A percentile compares a stretch with the other conserved stretches of the same genome.
These are phyloP conservation scores for Ichthyophthirius multifiliis DNA, from an alignment of 169 alveolate genomes.

Conservation along the genomic window DNA sequence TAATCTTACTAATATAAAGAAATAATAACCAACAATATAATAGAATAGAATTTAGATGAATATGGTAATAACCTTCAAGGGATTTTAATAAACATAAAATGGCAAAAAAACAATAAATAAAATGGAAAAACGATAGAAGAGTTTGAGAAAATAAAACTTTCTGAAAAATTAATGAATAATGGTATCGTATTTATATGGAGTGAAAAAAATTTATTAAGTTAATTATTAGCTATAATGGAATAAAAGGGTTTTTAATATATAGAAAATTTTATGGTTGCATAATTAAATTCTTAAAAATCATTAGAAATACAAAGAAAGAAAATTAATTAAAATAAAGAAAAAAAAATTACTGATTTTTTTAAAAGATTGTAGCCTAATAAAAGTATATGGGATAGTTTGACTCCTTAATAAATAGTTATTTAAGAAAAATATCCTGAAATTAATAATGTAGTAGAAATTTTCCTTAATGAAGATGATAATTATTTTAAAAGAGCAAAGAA, in stretches of 20 bases:
- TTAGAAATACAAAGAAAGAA: conserved; percentile 3
- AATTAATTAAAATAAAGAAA: not conserved
- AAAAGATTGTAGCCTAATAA: conserved; percentile 6
- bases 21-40: not conserved
- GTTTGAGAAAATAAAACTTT: conserved; percentile 3
- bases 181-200: conserved; percentile 59
- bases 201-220: conserved; percentile 48
- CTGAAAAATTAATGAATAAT: conserved; percentile 24
- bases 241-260: conserved; percentile 49
- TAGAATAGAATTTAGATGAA: not conserved
- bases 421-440: conserved; percentile 10
- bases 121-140: conserved; percentile 30
- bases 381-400: not conserved
- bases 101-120: not conserved
- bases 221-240: conserved; percentile 42
- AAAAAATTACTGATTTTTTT: conserved; percentile 30
- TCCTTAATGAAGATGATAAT: conserved; percentile 32
- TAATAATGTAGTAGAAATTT: conserved; percentile 50
- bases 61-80: not conserved
- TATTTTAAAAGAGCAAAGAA: conserved; percentile 52
- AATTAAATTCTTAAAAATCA: conserved; percentile 9
- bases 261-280: conserved; percentile 55
- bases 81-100: conserved; percentile 17
- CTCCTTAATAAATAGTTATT: not conserved
- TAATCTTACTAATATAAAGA: not conserved